These are phyloP conservation scores for Umbelopsis sp. DNA, from an alignment of 192 early-diverging fungal species.

Conservation along the genomic window DNA sequence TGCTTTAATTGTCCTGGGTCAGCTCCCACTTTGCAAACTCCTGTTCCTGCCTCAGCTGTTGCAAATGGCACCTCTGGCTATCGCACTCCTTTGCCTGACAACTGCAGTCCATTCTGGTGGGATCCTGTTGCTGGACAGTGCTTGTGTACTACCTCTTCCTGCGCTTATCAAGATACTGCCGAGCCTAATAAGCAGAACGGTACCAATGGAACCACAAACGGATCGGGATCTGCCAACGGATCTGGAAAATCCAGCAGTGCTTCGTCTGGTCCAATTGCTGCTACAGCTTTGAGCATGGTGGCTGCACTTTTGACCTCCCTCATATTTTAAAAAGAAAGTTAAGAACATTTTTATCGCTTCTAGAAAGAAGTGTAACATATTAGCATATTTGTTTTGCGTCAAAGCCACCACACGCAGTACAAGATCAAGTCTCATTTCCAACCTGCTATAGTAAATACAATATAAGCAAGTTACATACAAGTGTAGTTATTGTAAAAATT, in stretches of 20 bases:
- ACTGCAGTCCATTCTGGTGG: conserved; percentile 71
- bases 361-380: background rate
- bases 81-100: conserved; percentile 54
- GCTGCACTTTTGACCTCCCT: background rate
- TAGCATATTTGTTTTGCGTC: background rate
- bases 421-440: too few relatives aligned
- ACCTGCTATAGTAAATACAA: too few relatives aligned
- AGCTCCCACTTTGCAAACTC: conserved; percentile 40
- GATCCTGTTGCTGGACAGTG: conserved; percentile 66
- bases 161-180: conserved; percentile 58
- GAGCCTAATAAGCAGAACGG: conserved; percentile 11
- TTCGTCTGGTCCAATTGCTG: background rate
- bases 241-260: conserved; percentile 7
- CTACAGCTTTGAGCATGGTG: background rate
- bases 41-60: conserved; percentile 41
- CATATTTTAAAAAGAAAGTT: background rate
- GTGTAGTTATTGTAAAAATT: too few relatives aligned
- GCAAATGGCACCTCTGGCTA: conserved; percentile 28
- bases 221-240: background rate
- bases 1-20: conserved; percentile 57
- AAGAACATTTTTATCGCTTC: background rate
- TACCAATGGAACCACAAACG: conserved; percentile 12
- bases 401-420: background rate
- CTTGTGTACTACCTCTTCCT: conserved; percentile 54
- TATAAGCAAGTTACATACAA: too few relatives aligned